Base-by-base conservation (phyloP, 164 flowering plant species). In the Houttuynia cordata region DNA sequence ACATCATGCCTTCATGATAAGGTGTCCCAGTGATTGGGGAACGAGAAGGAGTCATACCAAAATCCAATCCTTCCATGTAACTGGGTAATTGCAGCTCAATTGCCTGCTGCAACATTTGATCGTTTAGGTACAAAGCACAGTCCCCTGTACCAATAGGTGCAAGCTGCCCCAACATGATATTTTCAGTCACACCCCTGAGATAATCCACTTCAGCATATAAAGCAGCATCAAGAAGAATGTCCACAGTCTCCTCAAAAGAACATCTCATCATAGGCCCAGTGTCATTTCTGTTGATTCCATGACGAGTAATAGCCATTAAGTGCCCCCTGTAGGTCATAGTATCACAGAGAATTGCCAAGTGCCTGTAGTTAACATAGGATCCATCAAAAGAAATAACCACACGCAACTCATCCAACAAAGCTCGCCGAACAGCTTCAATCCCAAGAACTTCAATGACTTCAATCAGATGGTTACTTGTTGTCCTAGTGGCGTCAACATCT, bases 241-340 rank as follows among this genome's bases (percentile, higher is more conserved):
- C 99, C 21, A 93, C 99, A 21, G 99, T 94, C 71, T 93, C 98
- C 65, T 94, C 99, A 72, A 94, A 94, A 39, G 97, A 94, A 75
- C 99, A 93, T 63, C 97, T 88, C 99, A 91, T 94, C 96, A 94
- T 72, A 12, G 99, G 99, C 17, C 99, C 99, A 9, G 96, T 94
- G 63, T 91, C 96, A 71, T 88, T 94, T 23, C 99, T 72, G 64
- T 94, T 94, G 60, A 94, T 94, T 21, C 99, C 97, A 76, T 94
- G 99, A 67, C 97, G 97, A 41, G 99, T 94, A 54, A 94, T 91
- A 60, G 99, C 95, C 99, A 94, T 94, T 69, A 94, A 70, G 70
- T 93, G 96, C 64, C 97, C 97, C 12, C 99, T 80, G 63, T 94
- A 94, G 7, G 99, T 94, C 99, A 94, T 94, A 23, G 99, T 94